Base-by-base conservation (phyloP, 352 stramenopile species). In the Pythium vanterpoolii region DNA sequence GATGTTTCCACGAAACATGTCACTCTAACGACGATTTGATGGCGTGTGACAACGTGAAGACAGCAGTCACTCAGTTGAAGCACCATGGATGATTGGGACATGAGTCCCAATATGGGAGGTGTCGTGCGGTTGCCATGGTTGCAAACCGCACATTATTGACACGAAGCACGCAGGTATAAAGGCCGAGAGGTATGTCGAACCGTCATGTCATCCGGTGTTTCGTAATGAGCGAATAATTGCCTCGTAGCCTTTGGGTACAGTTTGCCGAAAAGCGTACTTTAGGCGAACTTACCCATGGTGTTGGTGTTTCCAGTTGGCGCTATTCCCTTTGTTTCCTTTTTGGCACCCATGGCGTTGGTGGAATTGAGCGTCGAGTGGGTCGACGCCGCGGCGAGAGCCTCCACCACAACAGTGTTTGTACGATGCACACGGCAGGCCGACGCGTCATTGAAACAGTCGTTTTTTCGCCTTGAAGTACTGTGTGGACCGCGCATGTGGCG, bases 391-490 rank as follows among this genome's bases (percentile, higher is more conserved):
- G 48, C 21, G 14, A 30, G 5, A 11, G 23, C 34, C 13, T 21
- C 24, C 9, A 31, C 33, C 34, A 23, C 21, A 11, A 8, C 21
- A 13, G 34, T 80, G 23, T 77, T 69, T 21, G 52, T 77, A 56
- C 63, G 60, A 33, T 77, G 67, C 60, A 60, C 18, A 21, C 62
- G 62, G 10, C 33, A 51, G 28, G 1, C 48, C 14, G 57, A 58
- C 16, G 49, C 58, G 7, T 18, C 16, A 3, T 5, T 21, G 23
- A 31, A 23, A 23, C 40, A 47, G 42, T 28, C 38, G 7, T 54
- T 23, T 44, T 42, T 87, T 10, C 33, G 59, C 3, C n/a, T 87
- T 24, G 59, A 72, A 23, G 31, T 83, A 6, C 16, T 76, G 7
- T 57, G 74, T 10, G 68, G 68, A 1, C 57, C 63, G 34, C 50